Evolutionary conservation across 208 protist species (phyloP).

Genomic region (Naegleria lovaniensis): DNA sequence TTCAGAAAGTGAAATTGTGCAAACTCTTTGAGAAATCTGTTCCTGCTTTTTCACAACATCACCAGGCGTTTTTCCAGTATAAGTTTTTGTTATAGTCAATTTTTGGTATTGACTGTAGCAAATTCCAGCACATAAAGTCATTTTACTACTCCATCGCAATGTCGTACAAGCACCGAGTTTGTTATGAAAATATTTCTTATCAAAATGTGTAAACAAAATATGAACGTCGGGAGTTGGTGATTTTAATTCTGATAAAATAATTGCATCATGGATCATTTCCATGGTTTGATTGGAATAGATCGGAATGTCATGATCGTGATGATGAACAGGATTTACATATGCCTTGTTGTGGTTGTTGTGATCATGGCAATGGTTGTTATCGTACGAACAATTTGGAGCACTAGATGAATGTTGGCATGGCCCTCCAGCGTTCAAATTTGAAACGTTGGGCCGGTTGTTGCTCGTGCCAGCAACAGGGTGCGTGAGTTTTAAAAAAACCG

Average conservation of each 20-base stretch:
- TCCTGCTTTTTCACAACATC: not conserved
- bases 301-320: not conserved
- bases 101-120: slow-evolving; percentile 25
- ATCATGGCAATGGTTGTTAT: no score
- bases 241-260: not conserved
- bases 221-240: not conserved
- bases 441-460: no score
- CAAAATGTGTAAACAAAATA: not conserved
- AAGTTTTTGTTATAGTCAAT: not conserved
- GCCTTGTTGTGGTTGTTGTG: no score
- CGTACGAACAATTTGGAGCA: no score
- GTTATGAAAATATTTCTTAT: not conserved
- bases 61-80: not conserved
- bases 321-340: no score
- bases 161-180: not conserved
- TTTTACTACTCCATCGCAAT: slow-evolving; percentile 36
- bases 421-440: no score
- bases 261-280: not conserved
- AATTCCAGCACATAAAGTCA: slow-evolving; percentile 42
- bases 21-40: not conserved
- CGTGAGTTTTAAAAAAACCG: no score
- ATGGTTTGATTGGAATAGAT: not conserved
- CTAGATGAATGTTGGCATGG: no score
- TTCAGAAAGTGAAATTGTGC: slow-evolving; percentile 30
- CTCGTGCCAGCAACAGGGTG: no score